Percentiles rank a stretch among this genome's conserved stretches.
Conservation (phyloP, 2,329 filamentous ascomycete species). For the Alternaria arborescens region DNA sequence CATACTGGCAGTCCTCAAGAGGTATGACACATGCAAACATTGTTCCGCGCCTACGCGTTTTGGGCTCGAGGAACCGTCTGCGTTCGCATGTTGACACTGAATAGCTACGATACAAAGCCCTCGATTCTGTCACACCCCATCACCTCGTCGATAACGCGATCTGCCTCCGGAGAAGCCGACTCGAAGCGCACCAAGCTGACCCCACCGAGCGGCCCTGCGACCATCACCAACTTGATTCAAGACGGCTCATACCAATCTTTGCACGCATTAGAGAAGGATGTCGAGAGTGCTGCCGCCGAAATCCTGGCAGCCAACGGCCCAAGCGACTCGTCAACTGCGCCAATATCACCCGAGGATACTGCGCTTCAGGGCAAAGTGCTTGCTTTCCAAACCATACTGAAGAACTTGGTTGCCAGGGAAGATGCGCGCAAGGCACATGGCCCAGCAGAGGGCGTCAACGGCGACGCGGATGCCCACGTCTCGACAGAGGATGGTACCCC, state of each 20-base stretch:
- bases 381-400: constrained; percentile 46
- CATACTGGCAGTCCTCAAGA: constrained; percentile 53
- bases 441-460: constrained; percentile 13
- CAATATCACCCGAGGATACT: constrained; percentile 49
- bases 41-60: not conserved
- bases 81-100: constrained; percentile 19
- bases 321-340: constrained; percentile 26
- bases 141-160: constrained; percentile 36
- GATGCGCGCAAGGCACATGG: constrained; percentile 29
- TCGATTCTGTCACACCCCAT: constrained; percentile 56
- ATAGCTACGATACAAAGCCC: constrained; percentile 55
- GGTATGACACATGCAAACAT: constrained; percentile 35
- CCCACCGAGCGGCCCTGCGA: constrained; percentile 38
- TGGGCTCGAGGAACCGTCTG: not conserved
- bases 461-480: constrained; percentile 15
- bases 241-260: constrained; percentile 53
- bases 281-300: constrained; percentile 51
- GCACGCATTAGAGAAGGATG: constrained; percentile 54
- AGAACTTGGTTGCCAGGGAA: constrained; percentile 42
- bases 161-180: constrained; percentile 52
- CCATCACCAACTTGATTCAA: constrained; percentile 51
- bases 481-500: constrained; percentile 23
- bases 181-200: constrained; percentile 57
- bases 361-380: constrained; percentile 42
- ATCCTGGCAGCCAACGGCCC: constrained; percentile 49